Base-by-base conservation (phyloP, 2,329 filamentous ascomycete species). In the Claviceps cyperi region DNA sequence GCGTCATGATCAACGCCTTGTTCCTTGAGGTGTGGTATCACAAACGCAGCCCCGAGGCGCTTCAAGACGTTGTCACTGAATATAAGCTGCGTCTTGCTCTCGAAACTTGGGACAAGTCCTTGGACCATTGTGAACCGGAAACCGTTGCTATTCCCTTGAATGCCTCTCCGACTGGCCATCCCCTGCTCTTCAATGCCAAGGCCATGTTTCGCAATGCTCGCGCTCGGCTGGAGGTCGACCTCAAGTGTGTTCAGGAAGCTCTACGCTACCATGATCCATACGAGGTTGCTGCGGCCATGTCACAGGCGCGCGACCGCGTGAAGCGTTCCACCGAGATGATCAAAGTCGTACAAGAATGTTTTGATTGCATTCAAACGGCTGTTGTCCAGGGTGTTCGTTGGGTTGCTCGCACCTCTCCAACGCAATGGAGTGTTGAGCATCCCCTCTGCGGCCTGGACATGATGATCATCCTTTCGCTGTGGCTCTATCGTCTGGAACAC, bases 21-120 rank as follows among this genome's bases (percentile, higher is more conserved):
- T 98, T 97, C 75, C 77, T 98, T 46, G 92, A 97, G 67, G 91
- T 97, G 2, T 98, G 92, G 92, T 94, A 95, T 64, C 88, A 97
- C 72, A 96, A 96, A 78, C 86, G 92, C 62, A 96, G 88, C 66
- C 91, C 91, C n/a, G 90, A 97, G 65, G 90, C 91, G 47, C 75
- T 97, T 40, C 92, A 97, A 69, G 91, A 97, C 63, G 90, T 97
- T 39, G 91, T 97, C 43, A 94, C 91, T 3, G 92, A 97, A 70
- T 97, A 95, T 77, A 97, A 96, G 74, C 83, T 98, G 54, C 82
- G 92, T 51, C 80, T 96, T 49, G 92, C 92, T 47, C 75, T 98
- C 49, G 91, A 97, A 71, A 96, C 91, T n/a, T 98, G 92, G 92
- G 89, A 97, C 73, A 94, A 86, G 69, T 96, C 91, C 40, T 78